phyloP scores from a whole-genome alignment of 2,329 filamentous ascomycete species.

The Fusarium annulatum region DNA sequence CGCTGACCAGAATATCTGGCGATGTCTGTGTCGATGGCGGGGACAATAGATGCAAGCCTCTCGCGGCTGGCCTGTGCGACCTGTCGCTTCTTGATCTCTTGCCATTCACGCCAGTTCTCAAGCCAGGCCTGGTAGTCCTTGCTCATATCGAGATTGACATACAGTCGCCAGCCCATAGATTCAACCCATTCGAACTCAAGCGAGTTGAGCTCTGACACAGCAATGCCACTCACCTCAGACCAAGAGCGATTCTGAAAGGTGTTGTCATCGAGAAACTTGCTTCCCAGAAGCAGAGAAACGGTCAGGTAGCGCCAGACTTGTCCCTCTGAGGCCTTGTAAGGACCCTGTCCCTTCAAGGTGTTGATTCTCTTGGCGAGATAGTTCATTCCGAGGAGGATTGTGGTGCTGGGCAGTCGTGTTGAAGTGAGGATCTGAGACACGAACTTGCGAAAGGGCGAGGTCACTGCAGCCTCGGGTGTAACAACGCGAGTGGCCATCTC shows the following conservation, averaged over 20 bases:
- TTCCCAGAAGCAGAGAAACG: conserved; percentile 84
- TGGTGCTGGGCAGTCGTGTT: conserved; percentile 88
- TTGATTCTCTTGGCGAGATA: conserved; percentile 88
- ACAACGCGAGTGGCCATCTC: conserved; percentile 79
- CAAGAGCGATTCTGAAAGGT: conserved; percentile 98
- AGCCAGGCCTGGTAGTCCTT: conserved; percentile 76
- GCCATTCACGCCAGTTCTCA: conserved; percentile 69
- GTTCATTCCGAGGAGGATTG: conserved; percentile 89
- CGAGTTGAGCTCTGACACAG: conserved; percentile 83
- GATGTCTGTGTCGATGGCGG: conserved; percentile 59
- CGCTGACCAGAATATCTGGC: conserved; percentile 53
- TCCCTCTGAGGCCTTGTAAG: conserved; percentile 70
- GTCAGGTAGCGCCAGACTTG: conserved; percentile 91
- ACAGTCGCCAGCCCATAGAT: conserved; percentile 84
- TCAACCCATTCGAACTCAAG: conserved; percentile 90
- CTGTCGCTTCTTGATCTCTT: conserved; percentile 65
- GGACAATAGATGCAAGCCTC: conserved; percentile 60
- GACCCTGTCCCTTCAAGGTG: conserved; percentile 68
- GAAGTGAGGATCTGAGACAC: conserved; percentile 91
- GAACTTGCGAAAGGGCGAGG: conserved; percentile 87
- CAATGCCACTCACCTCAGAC: conserved; percentile 93
- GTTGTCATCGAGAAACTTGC: conserved; percentile 97
- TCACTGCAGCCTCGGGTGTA: conserved; percentile 64
- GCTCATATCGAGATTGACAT: conserved; percentile 83
- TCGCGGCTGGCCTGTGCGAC: conserved; percentile 61